A percentile compares a stretch with the other conserved stretches of the same genome.
Evolutionary conservation across 2,329 filamentous ascomycete genomes (phyloP).

Genomic region (Diaporthe nobilis): DNA sequence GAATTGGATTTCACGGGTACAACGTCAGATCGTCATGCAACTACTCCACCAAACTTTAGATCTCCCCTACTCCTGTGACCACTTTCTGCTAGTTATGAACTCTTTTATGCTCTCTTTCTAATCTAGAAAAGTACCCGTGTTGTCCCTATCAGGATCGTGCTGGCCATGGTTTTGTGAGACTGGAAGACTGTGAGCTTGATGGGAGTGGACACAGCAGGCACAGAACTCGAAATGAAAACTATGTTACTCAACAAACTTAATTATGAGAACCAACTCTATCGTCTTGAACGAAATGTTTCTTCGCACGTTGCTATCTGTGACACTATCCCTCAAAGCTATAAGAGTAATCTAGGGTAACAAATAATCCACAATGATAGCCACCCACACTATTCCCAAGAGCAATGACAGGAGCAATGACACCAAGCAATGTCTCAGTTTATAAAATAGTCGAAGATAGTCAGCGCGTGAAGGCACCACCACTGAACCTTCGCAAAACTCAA

Average conservation of each 20-base stretch:
- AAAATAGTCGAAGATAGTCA: background rate
- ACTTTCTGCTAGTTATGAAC: background rate
- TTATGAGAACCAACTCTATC: background rate
- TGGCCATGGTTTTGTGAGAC: background rate
- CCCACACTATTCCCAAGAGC: background rate
- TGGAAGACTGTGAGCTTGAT: background rate
- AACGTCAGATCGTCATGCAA: background rate
- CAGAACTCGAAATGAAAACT: background rate
- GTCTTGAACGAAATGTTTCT: background rate
- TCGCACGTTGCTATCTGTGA: background rate
- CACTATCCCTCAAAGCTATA: background rate
- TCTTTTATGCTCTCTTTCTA: background rate
- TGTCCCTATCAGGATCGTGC: background rate
- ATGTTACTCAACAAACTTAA: background rate
- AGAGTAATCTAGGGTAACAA: background rate
- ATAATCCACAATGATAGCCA: background rate
- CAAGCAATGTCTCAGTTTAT: background rate
- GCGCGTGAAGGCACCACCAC: background rate
- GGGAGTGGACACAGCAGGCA: background rate
- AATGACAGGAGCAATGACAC: background rate
- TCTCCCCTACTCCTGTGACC: background rate
- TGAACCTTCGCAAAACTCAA: background rate
- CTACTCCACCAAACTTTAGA: background rate
- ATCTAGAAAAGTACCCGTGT: background rate
- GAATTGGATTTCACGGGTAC: conserved; percentile 15